phyloP scores from a whole-genome alignment of 805 yeast species.

The Myxozyma udenii region DNA sequence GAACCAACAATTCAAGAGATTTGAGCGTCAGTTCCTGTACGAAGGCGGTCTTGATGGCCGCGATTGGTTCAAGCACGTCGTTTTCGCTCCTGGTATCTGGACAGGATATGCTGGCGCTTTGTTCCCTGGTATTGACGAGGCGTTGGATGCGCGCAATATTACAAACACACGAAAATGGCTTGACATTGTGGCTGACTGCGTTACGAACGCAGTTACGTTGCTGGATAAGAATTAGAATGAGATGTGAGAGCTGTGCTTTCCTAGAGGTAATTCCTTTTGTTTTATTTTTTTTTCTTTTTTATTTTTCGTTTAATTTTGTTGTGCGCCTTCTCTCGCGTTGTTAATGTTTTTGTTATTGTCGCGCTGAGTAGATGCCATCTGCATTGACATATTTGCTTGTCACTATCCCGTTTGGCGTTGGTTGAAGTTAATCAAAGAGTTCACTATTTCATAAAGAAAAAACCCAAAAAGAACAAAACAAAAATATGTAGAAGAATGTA shows the following conservation, averaged over 20 bases:
- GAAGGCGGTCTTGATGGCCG: slow-evolving; percentile 51
- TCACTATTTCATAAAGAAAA: too few relatives aligned
- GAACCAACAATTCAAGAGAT: slow-evolving; percentile 43
- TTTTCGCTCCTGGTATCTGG: slow-evolving; percentile 58
- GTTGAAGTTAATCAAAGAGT: too few relatives aligned
- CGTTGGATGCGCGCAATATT: slow-evolving; percentile 48
- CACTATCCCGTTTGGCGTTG: too few relatives aligned
- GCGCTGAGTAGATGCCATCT: too few relatives aligned
- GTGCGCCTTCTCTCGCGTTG: too few relatives aligned
- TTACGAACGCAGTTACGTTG: slow-evolving; percentile 40
- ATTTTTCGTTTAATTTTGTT: too few relatives aligned
- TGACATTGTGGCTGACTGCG: slow-evolving; percentile 34
- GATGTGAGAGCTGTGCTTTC: background rate
- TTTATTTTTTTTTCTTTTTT: background rate
- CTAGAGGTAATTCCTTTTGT: background rate
- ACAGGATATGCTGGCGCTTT: slow-evolving; percentile 61
- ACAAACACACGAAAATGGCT: slow-evolving; percentile 44
- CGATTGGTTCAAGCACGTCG: slow-evolving; percentile 57
- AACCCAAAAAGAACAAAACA: too few relatives aligned
- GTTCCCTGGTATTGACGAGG: slow-evolving; percentile 55
- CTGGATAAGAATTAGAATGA: slow-evolving; percentile 1
- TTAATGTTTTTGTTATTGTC: too few relatives aligned
- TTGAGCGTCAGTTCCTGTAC: slow-evolving; percentile 49
- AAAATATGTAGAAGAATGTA: too few relatives aligned
- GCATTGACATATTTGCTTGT: too few relatives aligned